Evolutionary conservation across 1,284 basidiomycete genomes (phyloP).

Genomic region (Cutaneotrichosporon cavernicola): DNA sequence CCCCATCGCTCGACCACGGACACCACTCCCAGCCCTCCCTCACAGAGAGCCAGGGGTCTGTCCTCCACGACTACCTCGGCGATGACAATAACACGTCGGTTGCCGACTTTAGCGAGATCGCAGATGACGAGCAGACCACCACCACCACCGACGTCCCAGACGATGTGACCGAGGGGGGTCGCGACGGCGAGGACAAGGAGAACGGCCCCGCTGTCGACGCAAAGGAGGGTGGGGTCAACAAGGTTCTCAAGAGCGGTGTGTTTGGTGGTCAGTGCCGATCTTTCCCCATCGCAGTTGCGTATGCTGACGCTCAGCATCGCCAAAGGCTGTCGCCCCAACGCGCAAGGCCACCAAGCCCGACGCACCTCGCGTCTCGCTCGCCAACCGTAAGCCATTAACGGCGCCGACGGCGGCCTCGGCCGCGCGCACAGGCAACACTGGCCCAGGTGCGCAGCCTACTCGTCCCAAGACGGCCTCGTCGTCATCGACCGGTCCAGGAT

Average conservation of each 20-base stretch:
- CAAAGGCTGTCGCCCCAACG: conserved; percentile 15
- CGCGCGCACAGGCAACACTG: conserved; percentile 17
- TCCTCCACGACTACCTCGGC: conserved; percentile 8
- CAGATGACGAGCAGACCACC: conserved; percentile 9
- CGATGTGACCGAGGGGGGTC: conserved; percentile 1
- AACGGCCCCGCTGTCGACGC: conserved; percentile 13
- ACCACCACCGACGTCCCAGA: conserved; percentile 10
- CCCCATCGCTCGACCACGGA: background rate
- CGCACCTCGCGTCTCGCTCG: conserved; percentile 21
- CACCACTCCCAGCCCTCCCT: background rate
- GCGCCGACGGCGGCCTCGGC: conserved; percentile 26
- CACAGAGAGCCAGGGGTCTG: conserved; percentile 5
- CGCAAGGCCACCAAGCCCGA: conserved; percentile 11
- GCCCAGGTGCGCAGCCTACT: background rate
- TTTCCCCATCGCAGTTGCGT: background rate
- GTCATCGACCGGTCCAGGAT: conserved; percentile 22
- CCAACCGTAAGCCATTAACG: conserved; percentile 26
- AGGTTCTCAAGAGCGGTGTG: conserved; percentile 48
- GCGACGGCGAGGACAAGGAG: conserved; percentile 15
- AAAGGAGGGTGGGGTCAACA: conserved; percentile 38
- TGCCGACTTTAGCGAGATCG: conserved; percentile 1
- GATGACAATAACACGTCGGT: conserved; percentile 5
- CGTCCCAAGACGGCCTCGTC: conserved; percentile 24
- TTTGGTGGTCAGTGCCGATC: conserved; percentile 41
- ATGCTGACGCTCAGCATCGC: conserved; percentile 14